A percentile compares a stretch with the other conserved stretches of the same genome.
Conservation (phyloP, 331 rosid species). For the Arachis monticola region DNA sequence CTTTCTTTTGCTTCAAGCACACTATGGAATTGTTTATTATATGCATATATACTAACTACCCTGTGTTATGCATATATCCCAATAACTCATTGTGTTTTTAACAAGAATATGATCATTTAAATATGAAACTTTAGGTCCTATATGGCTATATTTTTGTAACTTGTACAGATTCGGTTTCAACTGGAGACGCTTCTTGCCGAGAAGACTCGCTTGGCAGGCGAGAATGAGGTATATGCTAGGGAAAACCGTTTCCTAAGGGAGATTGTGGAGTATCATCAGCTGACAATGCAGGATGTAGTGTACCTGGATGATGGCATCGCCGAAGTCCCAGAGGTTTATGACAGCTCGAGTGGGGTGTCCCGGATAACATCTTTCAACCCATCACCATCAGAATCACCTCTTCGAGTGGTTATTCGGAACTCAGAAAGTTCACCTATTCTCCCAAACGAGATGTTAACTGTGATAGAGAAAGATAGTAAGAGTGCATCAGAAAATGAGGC, state of each 20-base stretch:
- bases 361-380: constrained; percentile 49
- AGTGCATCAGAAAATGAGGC: constrained; percentile 45
- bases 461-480: constrained; percentile 47
- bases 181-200: constrained; percentile 93
- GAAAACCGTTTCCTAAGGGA: constrained; percentile 98
- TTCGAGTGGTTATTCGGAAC: constrained; percentile 32
- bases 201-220: constrained; percentile 88
- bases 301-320: constrained; percentile 82
- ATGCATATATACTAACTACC: neutral
- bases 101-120: neutral
- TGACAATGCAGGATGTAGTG: constrained; percentile 95
- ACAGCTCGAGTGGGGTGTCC: constrained; percentile 44
- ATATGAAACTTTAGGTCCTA: constrained; percentile 2
- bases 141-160: constrained; percentile 1
- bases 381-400: constrained; percentile 47
- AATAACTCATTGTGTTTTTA: neutral
- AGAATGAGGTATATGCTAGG: constrained; percentile 81
- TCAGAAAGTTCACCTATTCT: constrained; percentile 29
- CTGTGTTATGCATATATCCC: no score
- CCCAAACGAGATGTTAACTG: constrained; percentile 47
- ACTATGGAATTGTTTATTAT: neutral
- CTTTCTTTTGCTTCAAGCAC: neutral
- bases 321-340: constrained; percentile 82
- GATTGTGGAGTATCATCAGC: constrained; percentile 95
- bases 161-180: constrained; percentile 79